These are phyloP conservation scores for Breviolum minutum DNA, from an alignment of 73 alveolate genomes.

Conservation along the genomic window DNA sequence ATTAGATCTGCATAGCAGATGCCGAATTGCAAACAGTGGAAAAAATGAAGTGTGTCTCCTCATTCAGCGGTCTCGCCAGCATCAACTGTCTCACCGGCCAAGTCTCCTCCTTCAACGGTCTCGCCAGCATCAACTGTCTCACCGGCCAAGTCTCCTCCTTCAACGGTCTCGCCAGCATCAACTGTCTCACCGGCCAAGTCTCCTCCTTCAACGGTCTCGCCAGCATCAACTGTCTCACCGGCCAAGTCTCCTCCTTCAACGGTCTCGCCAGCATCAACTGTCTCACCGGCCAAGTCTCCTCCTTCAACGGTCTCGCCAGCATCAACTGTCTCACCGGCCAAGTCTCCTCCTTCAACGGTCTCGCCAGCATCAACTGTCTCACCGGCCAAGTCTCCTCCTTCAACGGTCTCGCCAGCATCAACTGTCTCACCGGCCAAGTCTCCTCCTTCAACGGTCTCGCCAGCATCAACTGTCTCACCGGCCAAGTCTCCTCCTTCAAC, in stretches of 20 bases:
- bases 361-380: not conserved
- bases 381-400: no score
- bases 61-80: not conserved
- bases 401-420: not conserved
- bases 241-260: slow-evolving; percentile 26
- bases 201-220: slow-evolving; percentile 30
- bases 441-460: no score
- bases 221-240: slow-evolving; percentile 16
- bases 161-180: slow-evolving; percentile 30
- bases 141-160: not conserved
- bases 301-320: slow-evolving; percentile 27
- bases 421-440: not conserved
- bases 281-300: slow-evolving; percentile 26
- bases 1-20: no score
- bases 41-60: not conserved
- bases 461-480: no score
- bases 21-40: no score
- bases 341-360: not conserved
- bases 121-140: slow-evolving; percentile 41
- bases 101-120: slow-evolving; percentile 1
- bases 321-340: slow-evolving; percentile 12
- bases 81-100: not conserved
- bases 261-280: slow-evolving; percentile 28
- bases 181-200: slow-evolving; percentile 15
- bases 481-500: not conserved